These are phyloP conservation scores for Staphylotrichum longicolle DNA, from an alignment of 495 filamentous ascomycete species.

Conservation along the genomic window DNA sequence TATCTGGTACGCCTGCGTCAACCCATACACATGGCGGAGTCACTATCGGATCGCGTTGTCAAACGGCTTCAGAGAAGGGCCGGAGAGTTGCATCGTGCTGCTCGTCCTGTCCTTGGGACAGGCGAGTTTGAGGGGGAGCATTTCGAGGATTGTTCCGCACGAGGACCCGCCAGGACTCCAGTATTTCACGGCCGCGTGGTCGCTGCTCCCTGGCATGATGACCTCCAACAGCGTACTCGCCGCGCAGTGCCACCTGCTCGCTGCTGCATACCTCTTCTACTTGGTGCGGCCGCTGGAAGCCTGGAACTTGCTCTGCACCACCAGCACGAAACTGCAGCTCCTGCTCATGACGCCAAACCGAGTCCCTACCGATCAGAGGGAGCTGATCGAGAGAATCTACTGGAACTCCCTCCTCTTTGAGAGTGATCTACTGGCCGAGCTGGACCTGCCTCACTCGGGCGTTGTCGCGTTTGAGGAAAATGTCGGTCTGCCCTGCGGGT, in stretches of 20 bases:
- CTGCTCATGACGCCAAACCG: conserved; percentile 68
- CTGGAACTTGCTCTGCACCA: conserved; percentile 75
- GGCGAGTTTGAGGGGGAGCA: conserved; percentile 67
- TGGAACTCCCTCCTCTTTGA: conserved; percentile 83
- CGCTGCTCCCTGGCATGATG: conserved; percentile 72
- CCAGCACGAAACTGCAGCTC: conserved; percentile 76
- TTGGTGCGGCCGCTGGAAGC: conserved; percentile 77
- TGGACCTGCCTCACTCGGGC: conserved; percentile 78
- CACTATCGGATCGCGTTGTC: conserved; percentile 71
- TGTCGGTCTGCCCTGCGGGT: conserved; percentile 73
- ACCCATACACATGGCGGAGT: conserved; percentile 75
- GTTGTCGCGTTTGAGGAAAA: conserved; percentile 77
- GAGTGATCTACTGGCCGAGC: conserved; percentile 74
- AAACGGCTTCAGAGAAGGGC: conserved; percentile 68
- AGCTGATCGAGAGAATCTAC: conserved; percentile 72
- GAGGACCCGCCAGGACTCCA: conserved; percentile 72
- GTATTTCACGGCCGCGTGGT: conserved; percentile 79
- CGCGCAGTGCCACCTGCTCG: conserved; percentile 74
- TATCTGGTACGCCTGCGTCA: conserved; percentile 82
- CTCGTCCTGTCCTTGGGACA: conserved; percentile 74
- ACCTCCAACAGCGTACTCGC: conserved; percentile 72
- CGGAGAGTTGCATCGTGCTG: conserved; percentile 79
- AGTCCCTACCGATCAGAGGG: conserved; percentile 64
- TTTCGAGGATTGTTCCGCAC: conserved; percentile 66
- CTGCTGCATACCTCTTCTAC: conserved; percentile 79